Evolutionary conservation across 2,329 filamentous ascomycete genomes (phyloP).

Genomic region (Fusarium pseudograminearum): DNA sequence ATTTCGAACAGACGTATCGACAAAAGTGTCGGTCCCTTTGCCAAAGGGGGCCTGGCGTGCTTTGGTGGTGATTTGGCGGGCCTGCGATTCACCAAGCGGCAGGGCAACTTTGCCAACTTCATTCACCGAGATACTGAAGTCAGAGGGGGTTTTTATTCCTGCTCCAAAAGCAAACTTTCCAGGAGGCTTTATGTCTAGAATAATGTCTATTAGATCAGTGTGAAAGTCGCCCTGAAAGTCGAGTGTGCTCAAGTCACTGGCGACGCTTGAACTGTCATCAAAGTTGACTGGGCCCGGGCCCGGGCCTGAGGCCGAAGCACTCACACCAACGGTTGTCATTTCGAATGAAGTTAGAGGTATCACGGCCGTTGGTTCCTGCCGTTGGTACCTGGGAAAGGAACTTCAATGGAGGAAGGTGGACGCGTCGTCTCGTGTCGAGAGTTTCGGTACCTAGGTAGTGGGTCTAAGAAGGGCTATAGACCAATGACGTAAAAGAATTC

Average conservation of each 20-base stretch:
- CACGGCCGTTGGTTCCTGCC: background rate
- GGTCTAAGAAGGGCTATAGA: background rate
- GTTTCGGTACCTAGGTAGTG: background rate
- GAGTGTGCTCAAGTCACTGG: conserved; percentile 3
- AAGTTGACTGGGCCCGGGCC: no score
- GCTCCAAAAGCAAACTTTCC: conserved; percentile 1
- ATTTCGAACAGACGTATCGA: background rate
- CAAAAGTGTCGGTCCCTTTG: background rate
- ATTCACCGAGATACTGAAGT: conserved; percentile 4
- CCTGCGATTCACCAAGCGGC: conserved; percentile 10
- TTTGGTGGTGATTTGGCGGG: background rate
- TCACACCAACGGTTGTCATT: background rate
- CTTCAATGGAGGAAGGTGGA: background rate
- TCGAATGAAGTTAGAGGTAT: background rate
- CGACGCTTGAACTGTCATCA: background rate
- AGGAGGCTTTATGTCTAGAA: background rate
- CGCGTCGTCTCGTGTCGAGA: background rate
- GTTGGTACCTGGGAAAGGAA: background rate
- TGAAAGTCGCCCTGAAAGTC: background rate
- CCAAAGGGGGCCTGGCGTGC: background rate
- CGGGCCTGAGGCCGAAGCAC: no score
- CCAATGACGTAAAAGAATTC: background rate
- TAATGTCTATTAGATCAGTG: conserved; percentile 5
- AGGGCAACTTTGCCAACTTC: background rate
- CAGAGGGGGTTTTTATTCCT: background rate